Conservation (phyloP, 805 yeast genomes). For the Komagataella mondaviorum region DNA sequence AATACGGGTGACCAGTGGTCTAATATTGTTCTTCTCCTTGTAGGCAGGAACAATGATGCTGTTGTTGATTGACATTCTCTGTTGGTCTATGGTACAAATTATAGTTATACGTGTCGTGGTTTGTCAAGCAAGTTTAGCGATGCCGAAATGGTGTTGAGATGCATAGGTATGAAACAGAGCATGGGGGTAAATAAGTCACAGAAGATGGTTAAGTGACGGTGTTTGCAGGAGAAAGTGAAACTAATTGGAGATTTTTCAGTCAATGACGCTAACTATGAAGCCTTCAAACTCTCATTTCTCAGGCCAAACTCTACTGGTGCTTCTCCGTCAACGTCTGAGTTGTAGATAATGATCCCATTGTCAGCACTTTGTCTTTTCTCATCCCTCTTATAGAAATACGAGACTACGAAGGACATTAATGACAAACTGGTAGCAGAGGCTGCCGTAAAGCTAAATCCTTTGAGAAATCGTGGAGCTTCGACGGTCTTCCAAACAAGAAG, state of each 20-base stretch:
- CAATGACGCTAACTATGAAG: background rate
- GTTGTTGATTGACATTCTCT: conserved; percentile 6
- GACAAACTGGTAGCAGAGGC: conserved; percentile 20
- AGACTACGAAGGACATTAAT: background rate
- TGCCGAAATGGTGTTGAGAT: background rate
- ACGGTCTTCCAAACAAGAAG: conserved; percentile 35
- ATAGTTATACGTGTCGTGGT: background rate
- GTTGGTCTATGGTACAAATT: background rate
- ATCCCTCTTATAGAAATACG: conserved; percentile 32
- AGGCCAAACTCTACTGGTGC: background rate
- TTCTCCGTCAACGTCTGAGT: conserved; percentile 6
- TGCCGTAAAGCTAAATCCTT: conserved; percentile 31
- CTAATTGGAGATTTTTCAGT: background rate
- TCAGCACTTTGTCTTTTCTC: conserved; percentile 30
- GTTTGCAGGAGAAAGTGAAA: background rate
- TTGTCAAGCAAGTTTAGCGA: background rate
- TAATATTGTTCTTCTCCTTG: conserved; percentile 33
- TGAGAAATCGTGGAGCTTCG: conserved; percentile 41
- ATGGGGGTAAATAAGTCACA: background rate
- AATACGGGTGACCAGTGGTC: conserved; percentile 32
- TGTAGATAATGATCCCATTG: conserved; percentile 35
- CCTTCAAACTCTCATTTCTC: background rate
- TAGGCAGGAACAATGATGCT: conserved; percentile 35
- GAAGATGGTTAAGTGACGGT: background rate
- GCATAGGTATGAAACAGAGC: background rate